Base-by-base conservation (phyloP, 352 stramenopile genomes). In the Phytophthora hybrid region DNA sequence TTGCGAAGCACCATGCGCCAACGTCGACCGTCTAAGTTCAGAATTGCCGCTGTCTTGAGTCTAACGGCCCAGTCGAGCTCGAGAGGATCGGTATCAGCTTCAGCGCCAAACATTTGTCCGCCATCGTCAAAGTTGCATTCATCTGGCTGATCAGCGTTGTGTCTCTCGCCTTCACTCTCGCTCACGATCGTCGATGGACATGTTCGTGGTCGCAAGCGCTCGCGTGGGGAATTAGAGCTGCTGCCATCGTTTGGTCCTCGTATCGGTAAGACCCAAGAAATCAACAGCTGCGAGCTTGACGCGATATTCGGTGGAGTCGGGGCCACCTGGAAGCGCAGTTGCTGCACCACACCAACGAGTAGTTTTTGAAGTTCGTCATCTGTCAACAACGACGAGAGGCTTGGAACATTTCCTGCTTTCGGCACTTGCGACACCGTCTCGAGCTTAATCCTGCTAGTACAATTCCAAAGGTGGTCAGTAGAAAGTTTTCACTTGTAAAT, bases 281-380 rank as follows among this genome's bases (percentile, higher is more conserved):
- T 62, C 21, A 73, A 5, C 11, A 79, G 51, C 13, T 56, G 57
- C 41, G 72, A 19, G 19, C 39, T 55, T 52, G 53, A 49, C 49
- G 63, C 3, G 31, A 57, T 3, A n/a, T 59, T 64, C 14, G 63
- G 59, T 18, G 46, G 34, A 14, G 62, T 55, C 19, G 69, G 69
- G 10, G 61, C 18, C 0, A 89, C 37, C 29, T 90, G 76, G 11
- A 95, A 81, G 16, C 78, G 77, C 1, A 90, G 52, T 10, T 82
- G 69, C 56, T 93, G 82, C 3, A 92, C 75, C 2, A 93, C 74
- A 16, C 82, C 81, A 32, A 92, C 63, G 6, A 95, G 66, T 16
- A 95, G 57, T 6, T 76, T 82, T 52, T 92, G 77, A 0, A 93
- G 68, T 52, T 92, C 85, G 23, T 90, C 70, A 32, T 92, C 88